phyloP scores from a whole-genome alignment of 2,329 filamentous ascomycete genomes.

The Colletotrichum acutatum region DNA sequence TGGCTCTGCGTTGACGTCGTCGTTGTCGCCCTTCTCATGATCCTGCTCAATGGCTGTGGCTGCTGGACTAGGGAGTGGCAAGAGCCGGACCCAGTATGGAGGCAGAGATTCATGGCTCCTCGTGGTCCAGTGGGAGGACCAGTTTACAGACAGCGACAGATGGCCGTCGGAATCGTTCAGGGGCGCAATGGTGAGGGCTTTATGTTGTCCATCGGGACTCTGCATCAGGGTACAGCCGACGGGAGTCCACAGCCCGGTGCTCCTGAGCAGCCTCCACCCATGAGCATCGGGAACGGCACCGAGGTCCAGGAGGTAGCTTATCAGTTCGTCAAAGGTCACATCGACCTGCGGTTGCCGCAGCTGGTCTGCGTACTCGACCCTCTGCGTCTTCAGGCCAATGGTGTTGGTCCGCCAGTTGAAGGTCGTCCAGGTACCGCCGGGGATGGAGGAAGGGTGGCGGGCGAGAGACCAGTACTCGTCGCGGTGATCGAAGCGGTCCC shows the following conservation, averaged over 20 bases:
- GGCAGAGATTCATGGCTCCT: constrained; percentile 64
- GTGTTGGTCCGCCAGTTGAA: constrained; percentile 74
- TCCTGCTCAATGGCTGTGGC: constrained; percentile 13
- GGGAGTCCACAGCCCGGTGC: constrained; percentile 70
- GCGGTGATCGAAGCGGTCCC: constrained; percentile 64
- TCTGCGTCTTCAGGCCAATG: constrained; percentile 70
- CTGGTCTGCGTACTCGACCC: constrained; percentile 71
- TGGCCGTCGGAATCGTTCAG: constrained; percentile 71
- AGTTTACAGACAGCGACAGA: constrained; percentile 66
- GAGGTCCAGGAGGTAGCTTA: constrained; percentile 71
- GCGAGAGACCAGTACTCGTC: constrained; percentile 69
- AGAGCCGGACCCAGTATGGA: constrained; percentile 68
- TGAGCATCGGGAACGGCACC: constrained; percentile 70
- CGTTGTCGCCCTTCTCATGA: neutral
- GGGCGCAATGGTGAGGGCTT: constrained; percentile 63
- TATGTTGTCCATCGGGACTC: constrained; percentile 59
- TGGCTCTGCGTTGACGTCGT: neutral
- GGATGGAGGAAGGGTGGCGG: constrained; percentile 61
- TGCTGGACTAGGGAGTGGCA: constrained; percentile 41
- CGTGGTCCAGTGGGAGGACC: constrained; percentile 65
- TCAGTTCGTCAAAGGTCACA: constrained; percentile 66
- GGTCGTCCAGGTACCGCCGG: constrained; percentile 72
- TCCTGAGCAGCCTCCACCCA: constrained; percentile 67
- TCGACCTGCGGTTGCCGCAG: constrained; percentile 65
- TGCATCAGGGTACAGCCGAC: constrained; percentile 67